Conservation (phyloP, 1,139 yeast genomes). For the Scheffersomyces insectosa region DNA sequence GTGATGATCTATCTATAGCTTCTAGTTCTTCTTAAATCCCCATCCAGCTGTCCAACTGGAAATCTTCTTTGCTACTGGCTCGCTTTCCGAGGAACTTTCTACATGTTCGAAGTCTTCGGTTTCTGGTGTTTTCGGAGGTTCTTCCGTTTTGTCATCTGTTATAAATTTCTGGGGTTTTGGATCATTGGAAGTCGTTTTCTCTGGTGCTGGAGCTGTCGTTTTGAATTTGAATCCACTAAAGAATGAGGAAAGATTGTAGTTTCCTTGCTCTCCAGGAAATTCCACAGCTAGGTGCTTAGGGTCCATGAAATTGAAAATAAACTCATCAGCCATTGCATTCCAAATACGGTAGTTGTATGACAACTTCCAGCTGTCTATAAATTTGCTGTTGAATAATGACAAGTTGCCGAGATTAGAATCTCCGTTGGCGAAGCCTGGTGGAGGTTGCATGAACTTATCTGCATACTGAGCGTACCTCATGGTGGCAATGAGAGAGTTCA, state of each 20-base stretch:
- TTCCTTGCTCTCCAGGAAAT: slow-evolving; percentile 19
- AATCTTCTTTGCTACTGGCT: slow-evolving; percentile 7
- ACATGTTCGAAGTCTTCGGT: slow-evolving; percentile 8
- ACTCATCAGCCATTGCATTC: slow-evolving; percentile 76
- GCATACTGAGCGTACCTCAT: slow-evolving; percentile 68
- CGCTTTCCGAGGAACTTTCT: not conserved
- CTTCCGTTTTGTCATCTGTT: slow-evolving; percentile 7
- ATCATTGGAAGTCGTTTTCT: not conserved
- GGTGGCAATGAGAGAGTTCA: slow-evolving; percentile 72
- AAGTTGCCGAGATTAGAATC: slow-evolving; percentile 25
- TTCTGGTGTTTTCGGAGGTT: not conserved
- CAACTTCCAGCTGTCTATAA: slow-evolving; percentile 62
- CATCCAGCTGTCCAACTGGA: slow-evolving; percentile 14
- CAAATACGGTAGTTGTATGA: slow-evolving; percentile 74
- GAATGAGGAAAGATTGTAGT: slow-evolving; percentile 24
- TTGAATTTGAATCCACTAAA: slow-evolving; percentile 17
- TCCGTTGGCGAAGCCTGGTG: slow-evolving; percentile 43
- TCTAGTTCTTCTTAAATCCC: slow-evolving; percentile 10
- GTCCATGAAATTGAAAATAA: slow-evolving; percentile 81
- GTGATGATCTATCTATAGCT: too few relatives aligned
- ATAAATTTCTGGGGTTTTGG: slow-evolving; percentile 12
- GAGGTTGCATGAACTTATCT: slow-evolving; percentile 39
- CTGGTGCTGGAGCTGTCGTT: not conserved
- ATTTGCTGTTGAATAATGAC: slow-evolving; percentile 50
- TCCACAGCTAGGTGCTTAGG: slow-evolving; percentile 64